A percentile compares a stretch with the other conserved stretches of the same genome.
Conservation (phyloP, 352 stramenopile species). For the Pythium scleroteichum region DNA sequence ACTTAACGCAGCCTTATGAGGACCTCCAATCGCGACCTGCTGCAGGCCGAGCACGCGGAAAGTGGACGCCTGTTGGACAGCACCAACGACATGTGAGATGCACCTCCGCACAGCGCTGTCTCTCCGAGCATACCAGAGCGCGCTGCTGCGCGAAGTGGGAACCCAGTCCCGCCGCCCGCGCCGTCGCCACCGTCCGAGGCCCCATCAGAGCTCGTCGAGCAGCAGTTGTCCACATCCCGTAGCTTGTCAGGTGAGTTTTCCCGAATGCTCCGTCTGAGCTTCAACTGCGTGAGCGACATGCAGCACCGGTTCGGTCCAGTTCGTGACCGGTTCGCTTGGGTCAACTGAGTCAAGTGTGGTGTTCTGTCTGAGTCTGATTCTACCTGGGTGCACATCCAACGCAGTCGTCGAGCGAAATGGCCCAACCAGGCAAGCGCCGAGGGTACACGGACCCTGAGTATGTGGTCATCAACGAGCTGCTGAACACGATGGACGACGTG, state of each 20-base stretch:
- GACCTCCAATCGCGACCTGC: slow-evolving; percentile 95
- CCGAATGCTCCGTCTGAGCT: background rate
- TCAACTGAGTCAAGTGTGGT: slow-evolving; percentile 6
- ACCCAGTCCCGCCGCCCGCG: background rate
- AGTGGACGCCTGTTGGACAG: slow-evolving; percentile 44
- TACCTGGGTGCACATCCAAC: background rate
- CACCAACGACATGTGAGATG: background rate
- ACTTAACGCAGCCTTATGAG: slow-evolving; percentile 87
- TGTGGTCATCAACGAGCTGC: slow-evolving; percentile 62
- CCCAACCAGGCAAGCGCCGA: slow-evolving; percentile 25
- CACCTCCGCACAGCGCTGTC: background rate
- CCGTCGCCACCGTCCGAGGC: background rate
- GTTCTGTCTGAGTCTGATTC: slow-evolving; percentile 14
- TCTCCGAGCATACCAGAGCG: slow-evolving; percentile 13
- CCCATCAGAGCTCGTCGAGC: slow-evolving; percentile 6
- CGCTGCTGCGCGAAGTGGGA: slow-evolving; percentile 19
- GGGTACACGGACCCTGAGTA: slow-evolving; percentile 57
- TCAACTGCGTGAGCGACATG: slow-evolving; percentile 10
- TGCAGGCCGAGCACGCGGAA: slow-evolving; percentile 97
- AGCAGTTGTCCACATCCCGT: slow-evolving; percentile 17
- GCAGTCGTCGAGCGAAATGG: too few species aligned
- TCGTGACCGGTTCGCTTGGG: slow-evolving; percentile 4
- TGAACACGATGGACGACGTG: slow-evolving; percentile 66
- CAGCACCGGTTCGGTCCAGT: background rate
- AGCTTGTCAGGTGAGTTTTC: background rate